Base-by-base conservation (phyloP, 768 basidiomycete genomes). In the Pholiota conissans region DNA sequence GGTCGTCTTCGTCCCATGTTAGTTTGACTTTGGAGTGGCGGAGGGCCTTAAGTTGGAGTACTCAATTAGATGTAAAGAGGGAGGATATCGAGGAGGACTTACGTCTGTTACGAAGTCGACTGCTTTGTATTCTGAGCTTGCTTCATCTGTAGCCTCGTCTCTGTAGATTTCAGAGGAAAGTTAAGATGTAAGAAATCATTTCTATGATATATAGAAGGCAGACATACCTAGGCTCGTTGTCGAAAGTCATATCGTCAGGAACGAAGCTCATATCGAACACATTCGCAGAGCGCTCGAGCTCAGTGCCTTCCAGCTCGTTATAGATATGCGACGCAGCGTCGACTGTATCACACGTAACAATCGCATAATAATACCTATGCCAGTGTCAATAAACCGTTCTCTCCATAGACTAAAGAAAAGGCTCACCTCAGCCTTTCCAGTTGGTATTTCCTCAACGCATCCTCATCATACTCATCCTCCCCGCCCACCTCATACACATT, bases 1-100 rank as follows among this genome's bases (percentile, higher is more conserved):
- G 88, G 63, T 98, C 95, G 71, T 98, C 97, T 54, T 95, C 92
- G 63, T 99, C 97, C 97, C 97, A 99, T 4, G 95, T 97, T 29
- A 98, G 82, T 67, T 93, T 97, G 58, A 98, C 96, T 77, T 94
- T 97, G 13, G 97, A 99, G 70, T 98, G 95, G 5, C 96, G 90
- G 5, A 99, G 84, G 9, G 96, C 96, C 95, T 98, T 61, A 5
- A 27, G 7, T 46, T 22, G 24, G 16, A 4, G 27, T 13, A 29
- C n/a, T 10, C 14, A 8, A 26, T 20, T 30, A 14, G 28, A 22
- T 24, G 24, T 46, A 48, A n/a, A n/a, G 30, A 26, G 40, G 9
- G 40, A 8, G 35, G 26, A n/a, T 24, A 13, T 10, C 49, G 18
- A 32, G 9, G 37, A 29, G 18, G 48, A 9, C 91, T 69, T 66